phyloP scores from a whole-genome alignment of 2,329 filamentous ascomycete species.

The Trichoderma oligosporum region DNA sequence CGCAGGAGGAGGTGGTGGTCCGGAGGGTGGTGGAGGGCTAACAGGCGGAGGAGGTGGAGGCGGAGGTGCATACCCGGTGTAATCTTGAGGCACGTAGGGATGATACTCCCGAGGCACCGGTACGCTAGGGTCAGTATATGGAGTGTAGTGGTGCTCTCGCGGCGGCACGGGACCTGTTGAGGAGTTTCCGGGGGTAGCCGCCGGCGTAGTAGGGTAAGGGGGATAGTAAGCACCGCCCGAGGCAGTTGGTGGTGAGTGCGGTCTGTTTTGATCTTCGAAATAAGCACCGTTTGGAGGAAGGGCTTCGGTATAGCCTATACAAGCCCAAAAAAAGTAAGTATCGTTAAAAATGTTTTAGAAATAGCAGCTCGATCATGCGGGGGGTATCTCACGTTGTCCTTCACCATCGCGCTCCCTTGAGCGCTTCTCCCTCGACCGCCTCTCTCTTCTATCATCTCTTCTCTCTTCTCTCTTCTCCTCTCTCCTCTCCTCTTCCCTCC shows the following conservation, averaged over 20 bases:
- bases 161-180: constrained; percentile 31
- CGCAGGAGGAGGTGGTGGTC: constrained; percentile 12
- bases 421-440: constrained; percentile 30
- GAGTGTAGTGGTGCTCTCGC: constrained; percentile 28
- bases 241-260: constrained; percentile 47
- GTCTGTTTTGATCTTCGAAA: constrained; percentile 35
- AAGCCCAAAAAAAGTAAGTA: constrained; percentile 17
- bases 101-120: constrained; percentile 34
- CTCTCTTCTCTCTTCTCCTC: constrained; percentile 21
- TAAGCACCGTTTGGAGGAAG: constrained; percentile 30
- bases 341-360: not conserved
- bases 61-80: constrained; percentile 40
- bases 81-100: constrained; percentile 43
- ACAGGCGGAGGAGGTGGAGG: constrained; percentile 39
- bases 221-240: constrained; percentile 51
- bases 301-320: not conserved
- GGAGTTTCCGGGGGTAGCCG: constrained; percentile 6
- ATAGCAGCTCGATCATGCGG: not conserved
- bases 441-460: constrained; percentile 35
- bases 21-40: constrained; percentile 24
- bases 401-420: constrained; percentile 30
- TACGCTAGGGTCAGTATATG: constrained; percentile 30
- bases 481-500: constrained; percentile 35
- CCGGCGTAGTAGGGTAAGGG: constrained; percentile 36
- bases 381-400: constrained; percentile 27